Evolutionary conservation across 148 eudicot genomes (phyloP), one percentile per base, ranked within the genome.

Genomic region (Polygonum maritimum): DNA sequence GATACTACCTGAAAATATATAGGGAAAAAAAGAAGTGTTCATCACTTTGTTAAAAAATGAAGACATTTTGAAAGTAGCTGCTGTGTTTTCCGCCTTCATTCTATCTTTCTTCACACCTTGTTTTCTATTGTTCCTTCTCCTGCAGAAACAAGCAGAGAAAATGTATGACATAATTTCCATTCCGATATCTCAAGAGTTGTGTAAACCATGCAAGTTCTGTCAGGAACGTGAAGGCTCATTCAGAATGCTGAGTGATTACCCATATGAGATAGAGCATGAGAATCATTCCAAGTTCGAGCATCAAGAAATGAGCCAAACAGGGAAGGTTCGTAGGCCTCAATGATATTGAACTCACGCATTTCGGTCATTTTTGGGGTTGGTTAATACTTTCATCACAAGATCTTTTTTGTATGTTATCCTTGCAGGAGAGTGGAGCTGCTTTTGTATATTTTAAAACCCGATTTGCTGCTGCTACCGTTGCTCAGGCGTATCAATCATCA

Each of bases 401-500:
- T 65, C 2, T 74, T 40, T 7, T 41, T 69, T 74, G 73, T 16
- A 65, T 74, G 57, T 71, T 77, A 14, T 71, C 78, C 18, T 26
- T 83, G 82, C 92, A 95, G 99, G 99, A 95, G 83, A 84, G 88
- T 83, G 83, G 89, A 72, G 88, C 92, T 78, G 97, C 97, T 78
- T 87, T 95, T 77, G 96, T 95, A 54, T 92, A 90, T 76, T 92
- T 92, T 81, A 89, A 79, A 83, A 89, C 94, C 26, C 97, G 99
- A 38, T 90, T 86, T 86, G 96, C 92, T 74, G 99, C 99, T 79
- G 78, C 89, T 79, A 88, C 89, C 74, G 89, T 91, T 77, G 87
- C 99, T 47, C 77, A 80, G 76, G 80, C 84, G 80, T 88, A 84
- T 84, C 99, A 90, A 81, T 83, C 94, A 51, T 74, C 88, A 74